Conservation (phyloP, 495 filamentous ascomycete species). For the Xylaria curta region DNA sequence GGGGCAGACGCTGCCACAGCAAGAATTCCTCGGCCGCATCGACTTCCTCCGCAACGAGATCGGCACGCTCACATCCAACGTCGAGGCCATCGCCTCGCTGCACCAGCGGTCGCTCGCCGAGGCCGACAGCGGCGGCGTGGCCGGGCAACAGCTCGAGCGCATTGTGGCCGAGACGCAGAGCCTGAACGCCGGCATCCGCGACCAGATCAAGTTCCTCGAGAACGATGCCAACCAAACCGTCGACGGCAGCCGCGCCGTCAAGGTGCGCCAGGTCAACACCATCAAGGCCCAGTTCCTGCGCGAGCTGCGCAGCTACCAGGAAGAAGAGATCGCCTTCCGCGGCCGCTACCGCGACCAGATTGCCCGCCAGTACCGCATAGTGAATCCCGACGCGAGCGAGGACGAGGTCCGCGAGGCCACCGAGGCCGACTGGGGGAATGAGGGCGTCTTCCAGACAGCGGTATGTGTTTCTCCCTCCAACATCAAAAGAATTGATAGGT, state of each 20-base stretch:
- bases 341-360: slow-evolving; percentile 73
- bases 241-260: slow-evolving; percentile 59
- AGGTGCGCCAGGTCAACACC: slow-evolving; percentile 66
- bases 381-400: slow-evolving; percentile 74
- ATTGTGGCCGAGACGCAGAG: slow-evolving; percentile 68
- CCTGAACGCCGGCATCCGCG: slow-evolving; percentile 68
- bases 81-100: slow-evolving; percentile 62
- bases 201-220: slow-evolving; percentile 72
- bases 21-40: slow-evolving; percentile 67
- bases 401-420: slow-evolving; percentile 66
- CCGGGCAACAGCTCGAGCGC: slow-evolving; percentile 58
- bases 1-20: slow-evolving; percentile 50
- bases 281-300: slow-evolving; percentile 70
- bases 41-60: slow-evolving; percentile 64
- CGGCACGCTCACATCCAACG: slow-evolving; percentile 57
- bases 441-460: slow-evolving; percentile 78
- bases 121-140: slow-evolving; percentile 54
- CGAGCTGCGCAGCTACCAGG: slow-evolving; percentile 66
- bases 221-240: slow-evolving; percentile 63
- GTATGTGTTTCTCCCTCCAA: slow-evolving; percentile 51
- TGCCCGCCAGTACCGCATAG: slow-evolving; percentile 74
- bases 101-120: slow-evolving; percentile 66
- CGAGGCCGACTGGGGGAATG: slow-evolving; percentile 73
- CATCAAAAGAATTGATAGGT: neutral
- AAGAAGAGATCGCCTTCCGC: slow-evolving; percentile 70